These are phyloP conservation scores for Calonectria ilicicola DNA, from an alignment of 2,329 filamentous ascomycete genomes.

Conservation along the genomic window DNA sequence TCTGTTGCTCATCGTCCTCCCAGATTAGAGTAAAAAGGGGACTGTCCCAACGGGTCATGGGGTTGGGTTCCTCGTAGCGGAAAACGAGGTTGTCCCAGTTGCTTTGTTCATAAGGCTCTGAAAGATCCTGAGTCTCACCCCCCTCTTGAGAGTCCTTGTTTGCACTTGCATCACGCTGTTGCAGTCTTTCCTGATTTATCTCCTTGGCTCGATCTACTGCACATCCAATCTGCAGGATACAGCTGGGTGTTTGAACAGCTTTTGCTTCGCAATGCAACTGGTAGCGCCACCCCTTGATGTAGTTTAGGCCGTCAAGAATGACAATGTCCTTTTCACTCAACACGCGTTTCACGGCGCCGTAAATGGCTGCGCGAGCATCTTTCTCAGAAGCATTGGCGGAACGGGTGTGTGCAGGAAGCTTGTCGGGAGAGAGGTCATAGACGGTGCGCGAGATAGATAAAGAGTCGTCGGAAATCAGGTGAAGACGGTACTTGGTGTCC, in stretches of 20 bases:
- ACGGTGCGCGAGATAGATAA: conserved; percentile 77
- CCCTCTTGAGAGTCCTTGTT: background rate
- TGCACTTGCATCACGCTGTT: conserved; percentile 26
- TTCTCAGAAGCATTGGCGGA: conserved; percentile 83
- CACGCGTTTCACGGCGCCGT: conserved; percentile 82
- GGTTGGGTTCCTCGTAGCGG: conserved; percentile 87
- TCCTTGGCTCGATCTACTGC: conserved; percentile 61
- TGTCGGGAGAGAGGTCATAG: conserved; percentile 72
- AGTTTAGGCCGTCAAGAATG: conserved; percentile 84
- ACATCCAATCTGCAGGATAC: conserved; percentile 76
- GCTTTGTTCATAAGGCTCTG: conserved; percentile 62
- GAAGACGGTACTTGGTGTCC: conserved; percentile 70
- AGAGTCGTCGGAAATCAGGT: conserved; percentile 79
- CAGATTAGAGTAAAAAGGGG: conserved; percentile 84
- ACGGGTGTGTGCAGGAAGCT: conserved; percentile 69
- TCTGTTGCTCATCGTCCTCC: conserved; percentile 76
- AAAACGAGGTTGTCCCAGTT: conserved; percentile 86
- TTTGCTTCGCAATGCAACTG: conserved; percentile 89
- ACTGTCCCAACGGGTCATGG: conserved; percentile 87
- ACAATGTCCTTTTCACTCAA: conserved; percentile 81
- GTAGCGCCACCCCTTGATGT: conserved; percentile 92
- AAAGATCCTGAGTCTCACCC: conserved; percentile 19
- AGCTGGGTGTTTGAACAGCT: conserved; percentile 79
- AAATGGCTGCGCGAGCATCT: conserved; percentile 81
- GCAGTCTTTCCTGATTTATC: conserved; percentile 72